These are phyloP conservation scores for Amorphotheca resinae DNA, from an alignment of 495 filamentous ascomycete genomes.

Conservation along the genomic window DNA sequence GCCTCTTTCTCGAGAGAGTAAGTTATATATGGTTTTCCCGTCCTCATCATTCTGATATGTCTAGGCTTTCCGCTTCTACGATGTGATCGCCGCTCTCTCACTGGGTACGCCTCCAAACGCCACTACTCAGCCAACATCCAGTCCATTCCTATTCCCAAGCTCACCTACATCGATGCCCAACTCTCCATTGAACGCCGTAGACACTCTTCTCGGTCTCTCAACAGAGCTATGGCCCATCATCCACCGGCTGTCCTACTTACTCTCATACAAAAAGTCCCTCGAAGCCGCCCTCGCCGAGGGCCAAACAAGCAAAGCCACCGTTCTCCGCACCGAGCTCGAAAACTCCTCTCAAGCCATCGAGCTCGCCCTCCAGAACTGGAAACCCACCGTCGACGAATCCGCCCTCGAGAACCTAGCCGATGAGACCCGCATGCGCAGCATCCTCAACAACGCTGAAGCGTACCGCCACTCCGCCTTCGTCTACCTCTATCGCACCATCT, in stretches of 20 bases:
- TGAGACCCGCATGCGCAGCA: constrained; percentile 28
- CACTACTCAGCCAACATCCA: constrained; percentile 27
- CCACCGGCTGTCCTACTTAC: constrained; percentile 44
- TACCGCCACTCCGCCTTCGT: constrained; percentile 50
- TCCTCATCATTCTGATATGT: constrained; percentile 4
- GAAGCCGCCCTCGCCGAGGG: constrained; percentile 29
- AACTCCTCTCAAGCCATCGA: constrained; percentile 43
- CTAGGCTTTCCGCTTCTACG: constrained; percentile 52
- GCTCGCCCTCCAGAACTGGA: constrained; percentile 41
- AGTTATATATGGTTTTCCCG: constrained; percentile 11
- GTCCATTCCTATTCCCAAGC: constrained; percentile 17
- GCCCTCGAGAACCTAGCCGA: constrained; percentile 3
- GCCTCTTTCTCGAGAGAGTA: constrained; percentile 45
- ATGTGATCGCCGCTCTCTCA: constrained; percentile 51
- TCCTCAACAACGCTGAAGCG: constrained; percentile 47
- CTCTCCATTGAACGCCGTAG: constrained; percentile 38
- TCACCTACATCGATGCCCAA: constrained; percentile 30
- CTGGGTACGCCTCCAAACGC: constrained; percentile 45
- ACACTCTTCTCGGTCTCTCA: constrained; percentile 49
- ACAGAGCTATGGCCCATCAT: constrained; percentile 52
- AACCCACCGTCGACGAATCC: constrained; percentile 20
- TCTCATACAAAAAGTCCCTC: constrained; percentile 37
- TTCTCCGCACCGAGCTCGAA: constrained; percentile 42
- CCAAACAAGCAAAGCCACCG: constrained; percentile 35
- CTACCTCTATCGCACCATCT: constrained; percentile 46